Conservation (phyloP, 768 basidiomycete species). For the Tulasnella sp. region DNA sequence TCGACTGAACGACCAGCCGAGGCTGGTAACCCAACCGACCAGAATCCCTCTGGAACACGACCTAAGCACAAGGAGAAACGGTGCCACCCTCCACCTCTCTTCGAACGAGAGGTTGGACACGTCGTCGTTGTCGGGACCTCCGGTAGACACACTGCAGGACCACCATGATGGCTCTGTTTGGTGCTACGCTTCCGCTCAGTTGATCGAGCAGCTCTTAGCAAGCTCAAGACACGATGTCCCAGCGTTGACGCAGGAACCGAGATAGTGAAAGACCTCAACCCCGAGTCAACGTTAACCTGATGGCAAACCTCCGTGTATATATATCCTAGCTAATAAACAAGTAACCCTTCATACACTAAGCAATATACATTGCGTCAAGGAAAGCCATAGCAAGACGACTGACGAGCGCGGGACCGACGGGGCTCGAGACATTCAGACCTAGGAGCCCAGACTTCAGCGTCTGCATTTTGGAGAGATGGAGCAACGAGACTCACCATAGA, state of each 20-base stretch:
- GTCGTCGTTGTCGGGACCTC: conserved; percentile 57
- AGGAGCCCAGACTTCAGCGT: conserved; percentile 26
- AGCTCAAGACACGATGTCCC: not conserved
- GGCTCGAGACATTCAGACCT: conserved; percentile 79
- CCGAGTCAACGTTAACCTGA: not conserved
- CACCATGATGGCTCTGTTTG: no score
- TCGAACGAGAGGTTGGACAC: conserved; percentile 57
- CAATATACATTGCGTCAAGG: conserved; percentile 76
- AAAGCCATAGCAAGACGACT: conserved; percentile 69
- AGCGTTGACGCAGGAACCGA: no score
- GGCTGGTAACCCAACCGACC: not conserved
- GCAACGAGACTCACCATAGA: conserved; percentile 60
- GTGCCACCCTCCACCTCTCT: conserved; percentile 39
- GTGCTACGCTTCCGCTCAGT: not conserved
- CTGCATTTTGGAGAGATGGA: not conserved
- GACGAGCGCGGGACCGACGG: conserved; percentile 74
- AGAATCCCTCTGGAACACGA: not conserved
- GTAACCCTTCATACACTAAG: conserved; percentile 32
- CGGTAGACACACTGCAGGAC: not conserved
- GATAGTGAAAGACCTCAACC: not conserved
- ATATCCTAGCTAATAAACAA: not conserved
- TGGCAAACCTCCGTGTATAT: not conserved
- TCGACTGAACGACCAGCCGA: not conserved
- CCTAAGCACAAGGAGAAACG: not conserved
- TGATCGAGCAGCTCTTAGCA: not conserved